Conservation (phyloP, 1,139 yeast species). For the Hyphopichia buzzinii region DNA sequence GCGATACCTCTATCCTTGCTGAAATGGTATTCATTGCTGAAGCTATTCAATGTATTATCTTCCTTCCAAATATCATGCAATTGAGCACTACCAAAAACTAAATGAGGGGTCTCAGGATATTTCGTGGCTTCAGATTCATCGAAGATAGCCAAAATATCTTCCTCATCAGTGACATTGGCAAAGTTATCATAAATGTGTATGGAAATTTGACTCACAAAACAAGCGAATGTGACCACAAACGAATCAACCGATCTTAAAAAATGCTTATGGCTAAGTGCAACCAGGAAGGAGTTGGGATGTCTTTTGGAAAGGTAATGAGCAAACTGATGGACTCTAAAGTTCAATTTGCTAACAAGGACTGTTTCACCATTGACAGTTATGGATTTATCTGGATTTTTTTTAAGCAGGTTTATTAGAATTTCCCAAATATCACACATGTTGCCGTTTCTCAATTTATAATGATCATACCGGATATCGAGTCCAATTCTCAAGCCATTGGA, state of each 20-base stretch:
- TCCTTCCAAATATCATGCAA: not conserved
- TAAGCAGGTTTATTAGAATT: slow-evolving; percentile 22
- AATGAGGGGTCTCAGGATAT: not conserved
- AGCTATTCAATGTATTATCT: slow-evolving; percentile 8
- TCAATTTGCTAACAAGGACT: slow-evolving; percentile 21
- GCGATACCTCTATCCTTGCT: slow-evolving; percentile 42
- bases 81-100: slow-evolving; percentile 1
- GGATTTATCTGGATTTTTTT: slow-evolving; percentile 11
- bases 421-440: slow-evolving; percentile 68
- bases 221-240: slow-evolving; percentile 25
- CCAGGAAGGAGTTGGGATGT: slow-evolving; percentile 1
- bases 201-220: slow-evolving; percentile 28
- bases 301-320: slow-evolving; percentile 13
- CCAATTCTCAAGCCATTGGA: slow-evolving; percentile 66
- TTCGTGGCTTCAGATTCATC: slow-evolving; percentile 3
- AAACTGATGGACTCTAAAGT: slow-evolving; percentile 21
- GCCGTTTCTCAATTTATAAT: slow-evolving; percentile 66
- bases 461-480: slow-evolving; percentile 55
- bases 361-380: slow-evolving; percentile 16
- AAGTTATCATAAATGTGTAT: slow-evolving; percentile 18
- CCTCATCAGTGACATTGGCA: slow-evolving; percentile 8
- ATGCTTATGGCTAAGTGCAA: slow-evolving; percentile 17
- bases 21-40: slow-evolving; percentile 28
- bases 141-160: slow-evolving; percentile 1
- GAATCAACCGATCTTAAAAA: slow-evolving; percentile 17